These are phyloP conservation scores for Nicotiana benthamiana DNA, from an alignment of 257 asterid genomes.

Conservation along the genomic window DNA sequence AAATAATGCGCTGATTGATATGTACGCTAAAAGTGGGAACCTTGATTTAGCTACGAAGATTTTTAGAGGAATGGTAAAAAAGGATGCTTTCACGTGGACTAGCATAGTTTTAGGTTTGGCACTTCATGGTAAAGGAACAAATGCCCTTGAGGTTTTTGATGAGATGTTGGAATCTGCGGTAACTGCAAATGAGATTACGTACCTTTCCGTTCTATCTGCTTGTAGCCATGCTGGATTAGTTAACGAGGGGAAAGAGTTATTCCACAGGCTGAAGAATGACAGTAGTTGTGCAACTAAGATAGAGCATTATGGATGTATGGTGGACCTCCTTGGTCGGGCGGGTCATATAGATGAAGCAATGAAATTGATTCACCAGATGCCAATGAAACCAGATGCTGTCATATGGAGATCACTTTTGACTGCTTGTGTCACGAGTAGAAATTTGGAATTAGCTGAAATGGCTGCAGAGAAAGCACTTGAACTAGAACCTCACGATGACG, in stretches of 20 bases:
- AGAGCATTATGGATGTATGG: slow-evolving; percentile 73
- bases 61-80: slow-evolving; percentile 36
- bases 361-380: slow-evolving; percentile 42
- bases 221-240: slow-evolving; percentile 76
- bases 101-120: slow-evolving; percentile 68
- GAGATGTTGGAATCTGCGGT: slow-evolving; percentile 52
- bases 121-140: slow-evolving; percentile 52
- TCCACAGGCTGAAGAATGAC: slow-evolving; percentile 21
- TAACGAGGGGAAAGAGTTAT: slow-evolving; percentile 51
- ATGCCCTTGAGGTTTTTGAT: slow-evolving; percentile 47
- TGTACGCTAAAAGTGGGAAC: slow-evolving; percentile 70
- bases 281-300: slow-evolving; percentile 34
- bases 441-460: slow-evolving; percentile 56
- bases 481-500: slow-evolving; percentile 59
- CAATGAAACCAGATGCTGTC: slow-evolving; percentile 64
- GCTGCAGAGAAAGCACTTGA: slow-evolving; percentile 48
- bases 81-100: slow-evolving; percentile 69
- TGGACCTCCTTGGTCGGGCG: slow-evolving; percentile 67
- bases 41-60: slow-evolving; percentile 46
- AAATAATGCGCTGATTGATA: slow-evolving; percentile 64
- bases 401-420: slow-evolving; percentile 66
- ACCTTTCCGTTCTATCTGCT: slow-evolving; percentile 59
- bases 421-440: slow-evolving; percentile 42
- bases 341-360: slow-evolving; percentile 50
- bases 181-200: slow-evolving; percentile 57